A percentile compares a stretch with the other conserved stretches of the same genome.
Conservation (phyloP, 495 filamentous ascomycete genomes). For the Neurospora sp. region DNA sequence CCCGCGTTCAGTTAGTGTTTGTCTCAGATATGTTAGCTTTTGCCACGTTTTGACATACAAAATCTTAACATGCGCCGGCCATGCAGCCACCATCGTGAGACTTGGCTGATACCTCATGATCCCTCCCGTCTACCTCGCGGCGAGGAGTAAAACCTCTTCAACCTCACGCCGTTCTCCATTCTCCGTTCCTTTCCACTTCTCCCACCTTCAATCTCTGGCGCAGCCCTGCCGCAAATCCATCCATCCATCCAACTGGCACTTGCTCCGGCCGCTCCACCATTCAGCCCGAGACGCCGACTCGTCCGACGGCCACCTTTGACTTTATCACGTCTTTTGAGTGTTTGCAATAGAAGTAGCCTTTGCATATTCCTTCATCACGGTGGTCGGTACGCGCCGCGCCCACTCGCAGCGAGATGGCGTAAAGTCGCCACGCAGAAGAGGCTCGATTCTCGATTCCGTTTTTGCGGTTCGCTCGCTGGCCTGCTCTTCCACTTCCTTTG, state of each 20-base stretch:
- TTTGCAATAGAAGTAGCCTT: not conserved
- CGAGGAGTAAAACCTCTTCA: conserved; percentile 11
- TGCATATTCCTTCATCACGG: not conserved
- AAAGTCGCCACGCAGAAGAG: not conserved
- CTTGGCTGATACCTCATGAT: conserved; percentile 10
- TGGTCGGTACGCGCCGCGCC: not conserved
- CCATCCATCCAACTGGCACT: not conserved
- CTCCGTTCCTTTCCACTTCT: conserved; percentile 2
- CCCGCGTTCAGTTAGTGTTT: conserved; percentile 9
- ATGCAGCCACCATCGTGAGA: conserved; percentile 18
- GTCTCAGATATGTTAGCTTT: not conserved
- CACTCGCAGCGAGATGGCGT: not conserved
- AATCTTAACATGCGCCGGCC: conserved; percentile 4
- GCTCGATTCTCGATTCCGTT: not conserved
- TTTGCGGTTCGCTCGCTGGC: not conserved
- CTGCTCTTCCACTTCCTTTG: not conserved
- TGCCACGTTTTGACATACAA: not conserved
- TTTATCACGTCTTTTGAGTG: not conserved
- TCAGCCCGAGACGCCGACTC: not conserved
- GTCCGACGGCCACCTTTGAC: not conserved
- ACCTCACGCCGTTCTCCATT: conserved; percentile 10
- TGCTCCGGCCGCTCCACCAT: not conserved
- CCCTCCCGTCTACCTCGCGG: not conserved
- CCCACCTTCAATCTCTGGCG: not conserved
- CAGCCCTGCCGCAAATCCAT: not conserved